These are phyloP conservation scores for Yarrowia yakushimensis DNA, from an alignment of 805 yeast genomes.

Conservation along the genomic window DNA sequence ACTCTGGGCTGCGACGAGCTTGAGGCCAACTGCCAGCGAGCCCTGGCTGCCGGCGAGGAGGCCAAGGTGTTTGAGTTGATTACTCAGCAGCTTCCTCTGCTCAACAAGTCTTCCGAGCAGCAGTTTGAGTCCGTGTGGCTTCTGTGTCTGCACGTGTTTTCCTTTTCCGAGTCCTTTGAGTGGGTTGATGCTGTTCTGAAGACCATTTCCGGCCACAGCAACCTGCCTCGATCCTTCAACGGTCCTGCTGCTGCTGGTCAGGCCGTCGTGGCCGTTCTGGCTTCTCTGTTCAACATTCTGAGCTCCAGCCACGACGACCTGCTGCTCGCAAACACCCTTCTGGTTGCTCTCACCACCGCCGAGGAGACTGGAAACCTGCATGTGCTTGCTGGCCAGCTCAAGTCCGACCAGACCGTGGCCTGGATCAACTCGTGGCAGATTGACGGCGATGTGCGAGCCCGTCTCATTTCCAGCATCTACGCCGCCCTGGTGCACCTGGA, in stretches of 20 bases:
- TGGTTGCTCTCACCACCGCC: constrained; percentile 38
- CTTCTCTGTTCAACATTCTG: constrained; percentile 43
- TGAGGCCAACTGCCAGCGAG: constrained; percentile 28
- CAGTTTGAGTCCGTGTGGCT: constrained; percentile 43
- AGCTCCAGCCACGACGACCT: constrained; percentile 31
- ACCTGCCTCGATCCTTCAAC: constrained; percentile 22
- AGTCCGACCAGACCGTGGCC: constrained; percentile 34
- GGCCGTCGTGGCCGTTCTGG: constrained; percentile 37
- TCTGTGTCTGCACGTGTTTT: constrained; percentile 39
- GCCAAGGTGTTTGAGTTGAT: constrained; percentile 35
- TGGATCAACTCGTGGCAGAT: constrained; percentile 42
- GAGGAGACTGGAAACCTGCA: constrained; percentile 36
- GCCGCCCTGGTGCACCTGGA: constrained; percentile 29
- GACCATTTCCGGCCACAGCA: constrained; percentile 31
- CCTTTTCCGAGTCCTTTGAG: constrained; percentile 35
- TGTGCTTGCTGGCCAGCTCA: constrained; percentile 40
- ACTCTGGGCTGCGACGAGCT: constrained; percentile 32
- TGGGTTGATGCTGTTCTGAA: constrained; percentile 35
- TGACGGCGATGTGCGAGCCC: constrained; percentile 32
- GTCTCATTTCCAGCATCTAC: constrained; percentile 34
- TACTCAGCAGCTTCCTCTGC: constrained; percentile 34
- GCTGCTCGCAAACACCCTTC: constrained; percentile 37
- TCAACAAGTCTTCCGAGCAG: constrained; percentile 37
- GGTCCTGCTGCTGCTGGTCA: constrained; percentile 31
- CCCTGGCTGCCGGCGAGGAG: constrained; percentile 28